phyloP scores from a whole-genome alignment of 83 land plant species.

The Picea abies region DNA sequence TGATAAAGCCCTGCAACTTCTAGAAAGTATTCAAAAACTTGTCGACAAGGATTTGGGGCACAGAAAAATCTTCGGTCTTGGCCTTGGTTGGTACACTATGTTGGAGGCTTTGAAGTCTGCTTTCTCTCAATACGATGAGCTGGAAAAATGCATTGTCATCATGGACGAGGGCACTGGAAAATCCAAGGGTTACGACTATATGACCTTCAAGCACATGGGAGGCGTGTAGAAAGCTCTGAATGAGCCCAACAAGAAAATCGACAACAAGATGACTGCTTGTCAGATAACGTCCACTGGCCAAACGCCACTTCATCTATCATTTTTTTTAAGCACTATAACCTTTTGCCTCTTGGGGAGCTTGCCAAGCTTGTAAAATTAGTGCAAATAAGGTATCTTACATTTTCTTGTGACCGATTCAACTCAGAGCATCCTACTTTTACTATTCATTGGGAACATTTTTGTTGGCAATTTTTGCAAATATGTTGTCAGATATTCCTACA shows the following conservation, averaged over 20 bases:
- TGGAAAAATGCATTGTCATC: conserved; percentile 77
- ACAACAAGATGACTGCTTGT: conserved; percentile 76
- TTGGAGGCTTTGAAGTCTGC: conserved; percentile 57
- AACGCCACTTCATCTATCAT: background rate
- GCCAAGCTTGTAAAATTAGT: too few species aligned
- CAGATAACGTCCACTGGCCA: conserved; percentile 41
- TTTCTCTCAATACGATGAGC: conserved; percentile 78
- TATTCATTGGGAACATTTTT: too few species aligned
- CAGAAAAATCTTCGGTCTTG: conserved; percentile 68
- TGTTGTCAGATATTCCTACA: too few species aligned
- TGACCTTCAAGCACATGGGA: conserved; percentile 82
- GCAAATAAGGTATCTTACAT: too few species aligned
- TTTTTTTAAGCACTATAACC: too few species aligned
- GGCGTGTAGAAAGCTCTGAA: conserved; percentile 80
- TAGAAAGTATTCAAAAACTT: too few species aligned
- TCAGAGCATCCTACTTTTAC: too few species aligned
- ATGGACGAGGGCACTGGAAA: conserved; percentile 74
- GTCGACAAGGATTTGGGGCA: too few species aligned
- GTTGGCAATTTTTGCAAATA: too few species aligned
- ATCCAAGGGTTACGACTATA: conserved; percentile 81
- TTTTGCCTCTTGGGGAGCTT: too few species aligned
- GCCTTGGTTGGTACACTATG: conserved; percentile 90
- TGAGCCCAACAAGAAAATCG: conserved; percentile 91
- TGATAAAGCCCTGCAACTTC: too few species aligned
- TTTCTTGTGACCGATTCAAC: too few species aligned